Evolutionary conservation across 495 filamentous ascomycete genomes (phyloP), one percentile per base, ranked within the genome.

Genomic region (Aspergillus ostianus): DNA sequence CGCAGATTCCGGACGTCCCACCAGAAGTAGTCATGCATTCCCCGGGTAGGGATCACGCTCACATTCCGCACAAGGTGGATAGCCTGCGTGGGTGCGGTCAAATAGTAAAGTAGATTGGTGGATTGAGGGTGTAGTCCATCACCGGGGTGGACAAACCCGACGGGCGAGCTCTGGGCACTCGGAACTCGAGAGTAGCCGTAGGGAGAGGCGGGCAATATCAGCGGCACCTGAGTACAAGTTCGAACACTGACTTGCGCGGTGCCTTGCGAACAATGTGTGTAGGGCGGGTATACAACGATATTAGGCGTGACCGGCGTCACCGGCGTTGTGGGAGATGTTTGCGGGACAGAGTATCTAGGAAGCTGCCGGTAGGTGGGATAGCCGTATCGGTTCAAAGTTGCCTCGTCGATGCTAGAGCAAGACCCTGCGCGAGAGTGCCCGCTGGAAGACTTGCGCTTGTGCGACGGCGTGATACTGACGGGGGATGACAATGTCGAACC

Each of bases 1-100:
- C 89, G 86, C 61, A 96, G 78, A 65, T 95, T 92, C 52, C 92
- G 89, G 56, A 96, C 83, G 62, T 97, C 92, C 90, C 90, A 97
- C 92, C 92, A 97, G 69, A 91, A 93, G 69, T 95, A 88, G 66
- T 87, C 87, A 67, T 89, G 85, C 64, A 87, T 71, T 47, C 87
- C 87, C 45, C 91, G 85, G 26, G 84, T 82, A 21, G 84, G 80
- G 10, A 85, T 80, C 69, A 89, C 84, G 63, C 86, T 90, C 65
- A 93, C 84, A 56, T 87, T 90, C 62, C 87, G 90, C 15, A 95
- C 90, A n/a, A 96, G 78, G 32, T 85, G 86, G 9, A 92, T 88
- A 19, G 90, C 84, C 41, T 90, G 92, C 63, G 93, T 96, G 49
- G 89, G 78, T 0, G 82, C 75, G 13, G 90, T 93, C 32, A 97